phyloP scores from a whole-genome alignment of 768 basidiomycete genomes.

The Crucibulum laeve region DNA sequence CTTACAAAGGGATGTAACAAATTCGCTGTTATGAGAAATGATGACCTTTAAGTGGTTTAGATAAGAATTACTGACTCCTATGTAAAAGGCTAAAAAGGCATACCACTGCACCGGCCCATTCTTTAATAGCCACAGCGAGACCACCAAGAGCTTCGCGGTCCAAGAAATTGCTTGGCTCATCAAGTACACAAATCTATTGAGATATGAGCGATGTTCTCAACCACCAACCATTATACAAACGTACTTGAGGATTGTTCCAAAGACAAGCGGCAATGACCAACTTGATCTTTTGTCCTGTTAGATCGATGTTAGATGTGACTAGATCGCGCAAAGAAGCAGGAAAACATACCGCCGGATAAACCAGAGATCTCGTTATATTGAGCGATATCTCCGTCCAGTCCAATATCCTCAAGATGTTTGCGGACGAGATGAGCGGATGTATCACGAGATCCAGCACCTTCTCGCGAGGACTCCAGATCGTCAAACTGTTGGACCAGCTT shows the following conservation, averaged over 20 bases:
- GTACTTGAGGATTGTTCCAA: conserved; percentile 92
- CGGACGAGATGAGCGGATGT: conserved; percentile 77
- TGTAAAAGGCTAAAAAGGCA: conserved; percentile 18
- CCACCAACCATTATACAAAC: conserved; percentile 11
- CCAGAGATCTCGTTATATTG: conserved; percentile 97
- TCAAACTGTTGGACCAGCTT: conserved; percentile 95
- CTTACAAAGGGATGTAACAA: conserved; percentile 78
- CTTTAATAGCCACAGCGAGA: conserved; percentile 88
- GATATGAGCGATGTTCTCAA: not conserved
- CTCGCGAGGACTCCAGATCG: conserved; percentile 92
- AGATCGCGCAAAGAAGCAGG: conserved; percentile 4
- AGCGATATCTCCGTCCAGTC: conserved; percentile 94
- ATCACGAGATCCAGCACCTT: conserved; percentile 91
- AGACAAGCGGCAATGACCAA: conserved; percentile 91
- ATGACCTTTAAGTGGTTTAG: conserved; percentile 56
- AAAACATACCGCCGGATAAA: conserved; percentile 74
- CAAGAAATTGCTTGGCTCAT: conserved; percentile 96
- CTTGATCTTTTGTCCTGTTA: conserved; percentile 93
- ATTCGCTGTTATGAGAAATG: conserved; percentile 94
- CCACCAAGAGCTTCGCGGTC: conserved; percentile 95
- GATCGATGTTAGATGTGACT: conserved; percentile 8
- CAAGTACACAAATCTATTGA: conserved; percentile 64
- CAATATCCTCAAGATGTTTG: conserved; percentile 93
- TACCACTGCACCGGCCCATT: conserved; percentile 92
- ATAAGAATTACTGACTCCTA: conserved; percentile 4